These are phyloP conservation scores for Cercospora sesami DNA, from an alignment of 2,329 filamentous ascomycete species.

Conservation along the genomic window DNA sequence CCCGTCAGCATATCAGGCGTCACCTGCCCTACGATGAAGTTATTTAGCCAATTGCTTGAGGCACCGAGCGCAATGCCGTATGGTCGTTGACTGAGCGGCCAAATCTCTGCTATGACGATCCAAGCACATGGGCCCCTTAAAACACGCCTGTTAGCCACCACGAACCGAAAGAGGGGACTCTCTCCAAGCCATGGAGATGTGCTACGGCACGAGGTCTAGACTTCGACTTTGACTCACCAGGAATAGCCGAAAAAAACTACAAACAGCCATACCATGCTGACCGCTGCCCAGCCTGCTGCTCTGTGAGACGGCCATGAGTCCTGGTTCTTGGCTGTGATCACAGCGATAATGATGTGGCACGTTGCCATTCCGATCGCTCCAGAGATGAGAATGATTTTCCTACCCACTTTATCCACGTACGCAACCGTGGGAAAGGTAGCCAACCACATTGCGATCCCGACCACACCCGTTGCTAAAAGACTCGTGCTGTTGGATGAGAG, in stretches of 20 bases:
- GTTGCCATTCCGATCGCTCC: constrained; percentile 42
- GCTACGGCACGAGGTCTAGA: background rate
- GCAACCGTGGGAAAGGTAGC: constrained; percentile 65
- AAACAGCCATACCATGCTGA: constrained; percentile 71
- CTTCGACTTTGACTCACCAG: background rate
- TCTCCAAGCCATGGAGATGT: background rate
- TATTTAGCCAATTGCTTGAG: constrained; percentile 51
- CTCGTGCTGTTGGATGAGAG: constrained; percentile 51
- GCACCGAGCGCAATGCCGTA: constrained; percentile 71
- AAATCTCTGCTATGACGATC: constrained; percentile 70
- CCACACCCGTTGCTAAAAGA: constrained; percentile 68
- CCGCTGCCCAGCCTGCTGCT: constrained; percentile 69
- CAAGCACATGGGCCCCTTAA: constrained; percentile 70
- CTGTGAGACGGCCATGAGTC: constrained; percentile 58
- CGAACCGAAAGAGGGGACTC: background rate
- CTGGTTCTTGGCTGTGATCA: constrained; percentile 64
- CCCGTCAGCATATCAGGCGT: constrained; percentile 66
- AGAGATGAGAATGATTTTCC: constrained; percentile 43
- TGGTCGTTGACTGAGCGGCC: constrained; percentile 67
- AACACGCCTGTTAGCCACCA: background rate
- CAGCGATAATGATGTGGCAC: constrained; percentile 57
- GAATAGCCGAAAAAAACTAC: constrained; percentile 70
- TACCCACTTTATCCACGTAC: constrained; percentile 60
- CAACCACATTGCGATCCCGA: constrained; percentile 69
- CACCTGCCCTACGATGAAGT: constrained; percentile 62